Base-by-base conservation (phyloP, 768 basidiomycete species). In the Ephemerocybe angulata region DNA sequence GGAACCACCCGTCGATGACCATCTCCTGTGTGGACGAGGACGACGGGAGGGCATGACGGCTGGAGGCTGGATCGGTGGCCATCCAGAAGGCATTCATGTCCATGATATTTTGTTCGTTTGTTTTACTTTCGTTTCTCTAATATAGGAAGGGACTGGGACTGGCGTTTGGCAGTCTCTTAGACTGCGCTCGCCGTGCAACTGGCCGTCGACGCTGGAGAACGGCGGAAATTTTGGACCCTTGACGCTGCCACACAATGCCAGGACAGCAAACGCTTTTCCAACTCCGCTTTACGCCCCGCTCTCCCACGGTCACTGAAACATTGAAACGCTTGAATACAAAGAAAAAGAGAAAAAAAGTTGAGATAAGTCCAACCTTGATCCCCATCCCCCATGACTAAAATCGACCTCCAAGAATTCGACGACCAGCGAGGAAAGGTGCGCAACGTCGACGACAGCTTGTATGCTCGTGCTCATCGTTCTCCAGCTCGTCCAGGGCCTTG, bases 401-500 rank as follows among this genome's bases (percentile, higher is more conserved):
- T 71, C 60, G 65, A 66, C 50, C 47, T 60, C 11, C 61, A 50
- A 58, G 67, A 68, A 54, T 62, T 72, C 49, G 67, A 69, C 49
- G 52, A 63, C 38, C 68, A 71, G 27, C 61, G 73, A 55, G 61
- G 62, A 27, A 67, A 76, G 68, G 78, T 75, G 50, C 35, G n/a
- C n/a, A n/a, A n/a, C n/a, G n/a, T n/a, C n/a, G n/a, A n/a, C n/a
- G n/a, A n/a, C n/a, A n/a, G n/a, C n/a, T n/a, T n/a, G n/a, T n/a
- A n/a, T n/a, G n/a, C n/a, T n/a, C n/a, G 40, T 42, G 44, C 52
- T 55, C 55, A 65, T 58, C 61, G 59, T 52, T 54, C 61, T 21
- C 50, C 38, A 88, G 87, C 78, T 88, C 67, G 76, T 79, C 30
- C 65, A 71, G 28, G 77, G 79, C 61, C 74, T 90, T 59, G 67